Base-by-base conservation (phyloP, 148 eudicot species). In the Silene conica region DNA sequence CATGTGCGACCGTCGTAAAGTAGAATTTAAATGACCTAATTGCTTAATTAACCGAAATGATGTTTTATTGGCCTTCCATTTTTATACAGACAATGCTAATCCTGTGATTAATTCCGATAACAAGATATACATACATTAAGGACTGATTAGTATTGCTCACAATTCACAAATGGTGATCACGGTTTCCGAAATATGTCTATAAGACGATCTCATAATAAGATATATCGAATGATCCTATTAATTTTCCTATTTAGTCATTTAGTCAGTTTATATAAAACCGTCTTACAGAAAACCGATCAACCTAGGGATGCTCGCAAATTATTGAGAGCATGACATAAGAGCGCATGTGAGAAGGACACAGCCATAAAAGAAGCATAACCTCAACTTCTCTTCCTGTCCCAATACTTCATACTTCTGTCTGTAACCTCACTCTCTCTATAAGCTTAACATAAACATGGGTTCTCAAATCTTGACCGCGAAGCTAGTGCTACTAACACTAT, bases 381-480 rank as follows among this genome's bases (percentile, higher is more conserved):
- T 45, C 71, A 46, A 68, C 31, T 26, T 68, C 19, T 22, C 63
- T 38, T 38, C 8, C 9, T 38, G 8, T 38, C 43, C 8, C 69
- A 38, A 66, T 25, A 38, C 69, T 66, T 66, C 55, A 67, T 28
- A 67, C 21, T 21, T 45, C 26, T 45, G 1, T 41, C 12, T 18
- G 1, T 16, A 65, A 65, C 21, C 23, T 21, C 15, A 25, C 65
- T 22, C 25, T 22, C 22, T 19, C 23, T 61, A 61, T 12, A 26
- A 26, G 8, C 9, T 38, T 5, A n/a, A 6, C 65, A 69, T 5
- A 69, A 69, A 12, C 50, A 43, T 45, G 55, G 22, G 10, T 4
- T 62, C 45, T 7, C 16, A 74, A 74, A 52, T 11, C 2, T 18
- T 54, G n/a, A 75, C 16, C 46, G 31, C 48, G n/a, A 75, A 69